A percentile compares a stretch with the other conserved stretches of the same genome.
phyloP scores from a whole-genome alignment of 164 flowering plant species.

The Chimonanthus salicifolius region DNA sequence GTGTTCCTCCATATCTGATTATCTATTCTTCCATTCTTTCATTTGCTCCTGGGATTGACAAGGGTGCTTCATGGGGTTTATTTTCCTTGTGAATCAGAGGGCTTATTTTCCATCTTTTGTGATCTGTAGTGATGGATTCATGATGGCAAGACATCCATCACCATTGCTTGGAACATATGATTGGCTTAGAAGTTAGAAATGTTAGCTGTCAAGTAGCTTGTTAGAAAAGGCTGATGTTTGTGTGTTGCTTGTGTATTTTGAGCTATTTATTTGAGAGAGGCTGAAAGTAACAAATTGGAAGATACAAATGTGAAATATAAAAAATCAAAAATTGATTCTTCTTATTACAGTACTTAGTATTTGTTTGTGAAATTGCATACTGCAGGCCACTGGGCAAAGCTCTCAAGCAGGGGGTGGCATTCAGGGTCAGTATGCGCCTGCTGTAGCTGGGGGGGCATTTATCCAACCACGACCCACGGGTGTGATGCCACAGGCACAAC shows the following conservation, averaged over 20 bases:
- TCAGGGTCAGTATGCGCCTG: slow-evolving; percentile 77
- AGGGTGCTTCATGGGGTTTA: not conserved
- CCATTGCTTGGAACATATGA: no score
- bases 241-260: not conserved
- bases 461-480: slow-evolving; percentile 84
- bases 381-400: slow-evolving; percentile 39
- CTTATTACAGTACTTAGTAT: not conserved
- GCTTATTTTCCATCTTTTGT: no score
- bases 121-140: no score
- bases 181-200: no score
- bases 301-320: not conserved
- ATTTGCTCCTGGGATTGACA: not conserved
- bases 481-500: slow-evolving; percentile 47
- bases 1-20: no score
- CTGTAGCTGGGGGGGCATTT: slow-evolving; percentile 53
- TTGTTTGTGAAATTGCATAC: not conserved
- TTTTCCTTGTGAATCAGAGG: no score
- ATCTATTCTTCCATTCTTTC: no score
- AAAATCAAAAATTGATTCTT: not conserved
- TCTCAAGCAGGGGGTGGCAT: slow-evolving; percentile 40
- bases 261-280: not conserved
- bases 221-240: not conserved
- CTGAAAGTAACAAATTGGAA: not conserved
- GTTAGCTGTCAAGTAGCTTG: not conserved
- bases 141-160: no score